These are phyloP conservation scores for Colletotrichum endophyticum DNA, from an alignment of 2,329 filamentous ascomycete species.

Conservation along the genomic window DNA sequence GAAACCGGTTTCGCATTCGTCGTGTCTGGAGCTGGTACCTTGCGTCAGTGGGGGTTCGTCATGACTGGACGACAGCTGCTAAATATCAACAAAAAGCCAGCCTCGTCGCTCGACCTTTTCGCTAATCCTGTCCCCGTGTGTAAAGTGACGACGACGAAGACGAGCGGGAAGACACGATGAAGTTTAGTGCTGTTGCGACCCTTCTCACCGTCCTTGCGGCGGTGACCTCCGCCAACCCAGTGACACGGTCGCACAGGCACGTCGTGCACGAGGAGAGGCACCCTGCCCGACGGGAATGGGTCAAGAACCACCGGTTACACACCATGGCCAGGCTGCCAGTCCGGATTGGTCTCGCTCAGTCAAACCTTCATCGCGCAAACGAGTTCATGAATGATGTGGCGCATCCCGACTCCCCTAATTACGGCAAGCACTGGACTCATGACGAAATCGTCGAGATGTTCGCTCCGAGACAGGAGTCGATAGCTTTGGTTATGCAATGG, in stretches of 20 bases:
- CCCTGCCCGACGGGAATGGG: slow-evolving; percentile 20
- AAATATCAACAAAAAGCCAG: slow-evolving; percentile 17
- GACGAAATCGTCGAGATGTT: slow-evolving; percentile 48
- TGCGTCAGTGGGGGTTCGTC: slow-evolving; percentile 7
- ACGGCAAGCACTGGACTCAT: slow-evolving; percentile 52
- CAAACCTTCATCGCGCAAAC: slow-evolving; percentile 21
- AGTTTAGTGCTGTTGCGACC: slow-evolving; percentile 12
- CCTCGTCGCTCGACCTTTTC: background rate
- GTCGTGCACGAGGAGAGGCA: slow-evolving; percentile 23
- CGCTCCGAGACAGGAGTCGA: slow-evolving; percentile 45
- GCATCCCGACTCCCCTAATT: slow-evolving; percentile 46
- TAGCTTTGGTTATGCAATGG: slow-evolving; percentile 58
- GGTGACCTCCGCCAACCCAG: slow-evolving; percentile 7
- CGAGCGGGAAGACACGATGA: slow-evolving; percentile 13
- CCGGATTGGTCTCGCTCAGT: slow-evolving; percentile 23
- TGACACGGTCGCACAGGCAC: slow-evolving; percentile 17
- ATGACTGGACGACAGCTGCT: slow-evolving; percentile 12
- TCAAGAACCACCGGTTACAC: slow-evolving; percentile 14
- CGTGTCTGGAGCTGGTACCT: slow-evolving; percentile 1
- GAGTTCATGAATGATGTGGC: slow-evolving; percentile 23
- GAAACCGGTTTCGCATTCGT: slow-evolving; percentile 21
- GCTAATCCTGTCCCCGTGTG: background rate
- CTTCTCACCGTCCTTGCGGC: slow-evolving; percentile 11
- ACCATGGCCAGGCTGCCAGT: slow-evolving; percentile 16
- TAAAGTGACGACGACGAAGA: slow-evolving; percentile 5